These are phyloP conservation scores for Ceriops tagal DNA, from an alignment of 345 rosid species.

Conservation along the genomic window DNA sequence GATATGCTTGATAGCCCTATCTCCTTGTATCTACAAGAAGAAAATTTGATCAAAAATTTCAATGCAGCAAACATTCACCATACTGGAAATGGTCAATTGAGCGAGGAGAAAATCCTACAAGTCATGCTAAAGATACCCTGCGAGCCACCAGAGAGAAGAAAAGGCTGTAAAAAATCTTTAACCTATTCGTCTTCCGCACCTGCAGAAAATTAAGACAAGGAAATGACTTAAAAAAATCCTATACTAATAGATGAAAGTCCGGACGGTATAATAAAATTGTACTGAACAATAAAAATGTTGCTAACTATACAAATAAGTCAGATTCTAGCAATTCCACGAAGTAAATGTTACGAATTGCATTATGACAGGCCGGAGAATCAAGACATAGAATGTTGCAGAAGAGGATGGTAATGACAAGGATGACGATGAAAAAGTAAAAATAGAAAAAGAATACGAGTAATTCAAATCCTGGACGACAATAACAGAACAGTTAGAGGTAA, in stretches of 20 bases:
- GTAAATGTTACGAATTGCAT: too few relatives aligned
- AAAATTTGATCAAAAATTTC: conserved; percentile 14
- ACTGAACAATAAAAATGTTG: not conserved
- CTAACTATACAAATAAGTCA: not conserved
- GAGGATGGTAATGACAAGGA: too few relatives aligned
- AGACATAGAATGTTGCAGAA: too few relatives aligned
- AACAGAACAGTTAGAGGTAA: too few relatives aligned
- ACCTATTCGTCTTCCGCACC: conserved; percentile 92
- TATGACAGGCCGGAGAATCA: too few relatives aligned
- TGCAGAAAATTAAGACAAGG: conserved; percentile 32
- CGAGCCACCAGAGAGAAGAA: conserved; percentile 15
- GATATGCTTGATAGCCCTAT: conserved; percentile 15
- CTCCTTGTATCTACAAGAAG: conserved; percentile 19
- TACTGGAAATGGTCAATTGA: conserved; percentile 12
- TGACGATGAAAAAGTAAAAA: too few relatives aligned
- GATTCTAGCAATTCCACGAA: too few relatives aligned
- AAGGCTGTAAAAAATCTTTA: conserved; percentile 12
- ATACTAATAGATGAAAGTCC: not conserved
- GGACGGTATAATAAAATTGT: not conserved
- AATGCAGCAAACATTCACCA: conserved; percentile 17
- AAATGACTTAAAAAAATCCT: not conserved
- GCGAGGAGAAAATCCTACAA: conserved; percentile 21
- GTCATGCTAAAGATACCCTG: conserved; percentile 13
- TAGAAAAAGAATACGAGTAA: too few relatives aligned
- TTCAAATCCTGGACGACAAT: too few relatives aligned